Conservation (phyloP, 306 rosid genomes). For the Gynostemma pentaphyllum region DNA sequence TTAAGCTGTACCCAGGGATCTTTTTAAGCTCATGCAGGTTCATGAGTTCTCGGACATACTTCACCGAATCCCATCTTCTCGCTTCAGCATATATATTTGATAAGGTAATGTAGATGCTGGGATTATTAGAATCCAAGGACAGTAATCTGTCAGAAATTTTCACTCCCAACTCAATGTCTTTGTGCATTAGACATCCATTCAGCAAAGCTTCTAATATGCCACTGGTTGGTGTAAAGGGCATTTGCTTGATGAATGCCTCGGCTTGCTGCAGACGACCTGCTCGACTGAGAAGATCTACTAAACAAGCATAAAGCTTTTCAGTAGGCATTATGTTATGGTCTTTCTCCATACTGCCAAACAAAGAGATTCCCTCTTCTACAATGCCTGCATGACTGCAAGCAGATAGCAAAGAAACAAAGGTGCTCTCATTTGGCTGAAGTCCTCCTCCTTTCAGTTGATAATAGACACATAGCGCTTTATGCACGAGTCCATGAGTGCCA, state of each 20-base stretch:
- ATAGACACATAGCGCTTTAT: constrained; percentile 36
- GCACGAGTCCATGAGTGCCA: constrained; percentile 62
- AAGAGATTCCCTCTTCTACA: constrained; percentile 44
- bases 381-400: constrained; percentile 77
- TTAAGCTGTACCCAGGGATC: constrained; percentile 52
- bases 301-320: constrained; percentile 53
- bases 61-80: constrained; percentile 56
- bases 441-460: constrained; percentile 37
- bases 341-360: constrained; percentile 46
- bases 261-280: constrained; percentile 60
- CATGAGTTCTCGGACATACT: constrained; percentile 45
- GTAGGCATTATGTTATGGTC: constrained; percentile 39
- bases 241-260: constrained; percentile 33
- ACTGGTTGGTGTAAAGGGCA: constrained; percentile 43
- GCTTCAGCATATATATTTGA: constrained; percentile 72
- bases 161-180: constrained; percentile 46
- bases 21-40: constrained; percentile 40
- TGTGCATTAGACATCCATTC: constrained; percentile 61
- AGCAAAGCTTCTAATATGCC: constrained; percentile 55
- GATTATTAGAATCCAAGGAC: constrained; percentile 35
- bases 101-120: constrained; percentile 47
- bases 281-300: constrained; percentile 68
- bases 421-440: constrained; percentile 49
- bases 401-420: constrained; percentile 54
- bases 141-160: constrained; percentile 54